Evolutionary conservation across 2,329 filamentous ascomycete genomes (phyloP).

Genomic region (Aspergillus hiratsukae): DNA sequence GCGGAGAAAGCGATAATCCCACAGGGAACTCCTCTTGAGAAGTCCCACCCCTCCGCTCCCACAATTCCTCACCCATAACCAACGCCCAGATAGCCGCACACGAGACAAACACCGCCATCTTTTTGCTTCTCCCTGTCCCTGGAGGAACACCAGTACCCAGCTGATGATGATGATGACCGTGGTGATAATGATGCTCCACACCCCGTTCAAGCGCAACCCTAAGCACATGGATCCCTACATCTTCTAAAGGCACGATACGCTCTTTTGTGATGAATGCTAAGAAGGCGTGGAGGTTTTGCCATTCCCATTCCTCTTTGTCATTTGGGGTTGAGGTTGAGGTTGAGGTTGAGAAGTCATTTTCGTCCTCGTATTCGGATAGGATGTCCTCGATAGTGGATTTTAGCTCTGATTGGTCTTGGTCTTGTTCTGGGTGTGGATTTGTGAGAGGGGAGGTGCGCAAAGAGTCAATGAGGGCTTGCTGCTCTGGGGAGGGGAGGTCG

Average conservation of each 20-base stretch:
- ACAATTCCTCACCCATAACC: constrained; percentile 21
- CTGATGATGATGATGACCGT: not conserved
- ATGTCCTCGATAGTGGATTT: not conserved
- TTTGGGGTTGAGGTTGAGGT: too few species aligned
- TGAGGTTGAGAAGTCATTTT: too few species aligned
- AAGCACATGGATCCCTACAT: constrained; percentile 1
- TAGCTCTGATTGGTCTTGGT: not conserved
- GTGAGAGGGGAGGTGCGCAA: not conserved
- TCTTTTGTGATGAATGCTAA: constrained; percentile 7
- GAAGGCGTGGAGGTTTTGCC: constrained; percentile 6
- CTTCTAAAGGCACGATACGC: constrained; percentile 2
- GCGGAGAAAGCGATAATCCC: not conserved
- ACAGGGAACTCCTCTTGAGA: not conserved
- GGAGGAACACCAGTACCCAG: not conserved
- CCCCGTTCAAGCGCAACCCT: constrained; percentile 6
- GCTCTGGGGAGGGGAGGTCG: not conserved
- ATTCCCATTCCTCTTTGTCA: not conserved
- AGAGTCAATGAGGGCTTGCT: not conserved
- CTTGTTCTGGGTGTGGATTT: not conserved
- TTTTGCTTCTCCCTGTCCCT: not conserved
- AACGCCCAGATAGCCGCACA: constrained; percentile 14
- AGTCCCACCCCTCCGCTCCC: constrained; percentile 5
- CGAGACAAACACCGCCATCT: constrained; percentile 3
- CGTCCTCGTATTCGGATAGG: not conserved
- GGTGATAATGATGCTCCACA: not conserved